These are phyloP conservation scores for Effrenium voratum DNA, from an alignment of 73 alveolate species.

Conservation along the genomic window DNA sequence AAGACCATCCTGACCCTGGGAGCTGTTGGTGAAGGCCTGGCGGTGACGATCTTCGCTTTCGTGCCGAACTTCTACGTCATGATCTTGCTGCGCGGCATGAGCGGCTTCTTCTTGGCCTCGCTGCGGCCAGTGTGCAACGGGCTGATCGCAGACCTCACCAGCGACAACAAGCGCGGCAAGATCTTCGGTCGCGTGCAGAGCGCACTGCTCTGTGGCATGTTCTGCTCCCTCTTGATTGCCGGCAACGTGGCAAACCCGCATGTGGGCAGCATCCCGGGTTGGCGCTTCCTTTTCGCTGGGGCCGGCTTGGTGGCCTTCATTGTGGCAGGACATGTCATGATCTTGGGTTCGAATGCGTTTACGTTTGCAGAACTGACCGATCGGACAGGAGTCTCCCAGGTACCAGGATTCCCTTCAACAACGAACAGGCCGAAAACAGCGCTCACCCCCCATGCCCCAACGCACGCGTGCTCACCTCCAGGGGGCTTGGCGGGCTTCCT, in stretches of 20 bases:
- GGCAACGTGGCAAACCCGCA: conserved; percentile 76
- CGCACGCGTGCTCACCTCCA: too few relatives aligned
- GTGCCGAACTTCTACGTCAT: conserved; percentile 69
- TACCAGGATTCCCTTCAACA: too few relatives aligned
- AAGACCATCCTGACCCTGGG: conserved; percentile 63
- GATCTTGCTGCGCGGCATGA: conserved; percentile 84
- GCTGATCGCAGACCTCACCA: conserved; percentile 67
- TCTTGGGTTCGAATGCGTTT: too few relatives aligned
- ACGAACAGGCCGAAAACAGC: too few relatives aligned
- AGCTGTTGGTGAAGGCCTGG: conserved; percentile 69
- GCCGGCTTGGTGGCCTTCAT: conserved; percentile 78
- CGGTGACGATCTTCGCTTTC: conserved; percentile 72
- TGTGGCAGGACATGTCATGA: conserved; percentile 23
- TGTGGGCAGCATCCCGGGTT: conserved; percentile 68
- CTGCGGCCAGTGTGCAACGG: conserved; percentile 86
- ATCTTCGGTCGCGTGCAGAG: conserved; percentile 88
- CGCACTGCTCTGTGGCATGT: conserved; percentile 76
- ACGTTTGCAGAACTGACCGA: too few relatives aligned
- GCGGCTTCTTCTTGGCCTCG: conserved; percentile 85
- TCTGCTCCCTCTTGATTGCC: conserved; percentile 69
- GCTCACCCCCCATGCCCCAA: too few relatives aligned
- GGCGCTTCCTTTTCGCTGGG: conserved; percentile 89
- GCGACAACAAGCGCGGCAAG: conserved; percentile 83
- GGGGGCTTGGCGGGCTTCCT: conserved; percentile 75
- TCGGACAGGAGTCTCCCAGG: too few relatives aligned